Evolutionary conservation across 139 green algal genomes (phyloP), one percentile per base, ranked within the genome.

Genomic region (Volvox reticuliferus): DNA sequence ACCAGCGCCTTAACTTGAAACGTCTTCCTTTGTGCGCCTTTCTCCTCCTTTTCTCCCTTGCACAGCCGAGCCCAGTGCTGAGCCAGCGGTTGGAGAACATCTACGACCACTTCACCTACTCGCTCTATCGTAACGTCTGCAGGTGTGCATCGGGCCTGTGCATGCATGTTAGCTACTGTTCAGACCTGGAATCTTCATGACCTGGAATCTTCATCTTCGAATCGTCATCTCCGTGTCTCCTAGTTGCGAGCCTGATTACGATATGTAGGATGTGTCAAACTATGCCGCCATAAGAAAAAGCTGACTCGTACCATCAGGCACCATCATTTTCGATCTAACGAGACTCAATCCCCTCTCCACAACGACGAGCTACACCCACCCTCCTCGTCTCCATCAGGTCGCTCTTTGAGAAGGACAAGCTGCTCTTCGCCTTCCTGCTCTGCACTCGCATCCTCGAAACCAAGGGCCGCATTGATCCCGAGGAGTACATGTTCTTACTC

Each of bases 371-470:
- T 37, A 68, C 76, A 50, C 61, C 32, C 32, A 36, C 76, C 24
- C 76, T 61, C 33, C 32, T 16, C 44, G 44, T 55, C 44, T 9
- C 32, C 36, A 18, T 87, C 88, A 93, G 94, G 88, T 96, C 93
- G 0, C 88, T 98, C 24, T 98, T 97, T 95, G 96, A 98, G 95
- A 97, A 97, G 95, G 96, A 97, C 94, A 98, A 98, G 95, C 95
- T 98, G 88, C 89, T 97, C 76, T 98, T 98, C 92, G 93, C 95
- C 12, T 98, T 98, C 94, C 91, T 97, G 88, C 93, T 98, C 55
- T 94, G 92, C 79, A 84, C 88, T 21, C 91, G 95, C 84, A 97
- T 98, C 86, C 77, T 96, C 92, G 92, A 92, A 26, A 91, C 89
- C 37, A 89, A 93, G 84, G 95, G 95, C 26, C 69, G 93, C 62